These are phyloP conservation scores for Ophiostoma angusticollis DNA, from an alignment of 2,329 filamentous ascomycete genomes.

Conservation along the genomic window DNA sequence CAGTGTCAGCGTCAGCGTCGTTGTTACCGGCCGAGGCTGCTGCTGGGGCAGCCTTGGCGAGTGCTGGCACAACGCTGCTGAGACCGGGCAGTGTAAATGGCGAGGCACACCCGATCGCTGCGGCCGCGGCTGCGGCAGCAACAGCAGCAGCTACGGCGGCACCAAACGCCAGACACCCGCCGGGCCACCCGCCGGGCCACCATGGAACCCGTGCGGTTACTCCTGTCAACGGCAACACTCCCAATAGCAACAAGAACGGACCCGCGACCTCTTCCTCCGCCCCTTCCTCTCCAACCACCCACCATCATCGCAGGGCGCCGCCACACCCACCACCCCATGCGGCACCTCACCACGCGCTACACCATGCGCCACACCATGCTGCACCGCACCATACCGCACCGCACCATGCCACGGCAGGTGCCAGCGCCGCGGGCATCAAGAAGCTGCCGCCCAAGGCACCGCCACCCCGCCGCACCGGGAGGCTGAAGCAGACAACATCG, in stretches of 20 bases:
- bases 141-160: constrained; percentile 3
- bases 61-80: neutral
- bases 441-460: constrained; percentile 16
- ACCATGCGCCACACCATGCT: neutral
- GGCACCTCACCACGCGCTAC: neutral
- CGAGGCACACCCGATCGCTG: constrained; percentile 2
- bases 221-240: too few species aligned
- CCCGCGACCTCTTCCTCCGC: too few species aligned
- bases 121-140: neutral
- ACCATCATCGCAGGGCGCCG: too few species aligned
- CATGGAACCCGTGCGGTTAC: too few species aligned
- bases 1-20: too few species aligned
- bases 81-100: constrained; percentile 1
- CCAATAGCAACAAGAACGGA: too few species aligned
- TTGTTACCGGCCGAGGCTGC: constrained; percentile 1
- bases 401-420: neutral
- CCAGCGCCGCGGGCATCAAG: constrained; percentile 7
- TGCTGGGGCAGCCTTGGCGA: constrained; percentile 4
- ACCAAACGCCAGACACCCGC: neutral
- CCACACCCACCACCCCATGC: neutral
- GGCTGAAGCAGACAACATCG: constrained; percentile 12
- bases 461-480: constrained; percentile 13
- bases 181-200: too few species aligned
- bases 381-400: neutral
- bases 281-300: too few species aligned